These are phyloP conservation scores for Cunninghamia lanceolata DNA, from an alignment of 75 land plant genomes.

Conservation along the genomic window DNA sequence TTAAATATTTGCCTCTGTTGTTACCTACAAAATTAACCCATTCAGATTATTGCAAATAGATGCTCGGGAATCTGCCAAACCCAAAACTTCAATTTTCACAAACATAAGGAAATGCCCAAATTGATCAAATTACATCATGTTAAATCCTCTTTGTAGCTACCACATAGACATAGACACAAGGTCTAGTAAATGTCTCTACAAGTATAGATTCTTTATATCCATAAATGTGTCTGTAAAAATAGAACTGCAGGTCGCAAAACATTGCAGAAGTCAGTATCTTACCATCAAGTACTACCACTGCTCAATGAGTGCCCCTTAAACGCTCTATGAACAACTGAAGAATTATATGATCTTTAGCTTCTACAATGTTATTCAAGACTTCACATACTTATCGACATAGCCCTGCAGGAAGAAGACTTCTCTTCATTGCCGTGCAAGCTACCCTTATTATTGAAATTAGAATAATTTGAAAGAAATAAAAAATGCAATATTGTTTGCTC, in stretches of 20 bases:
- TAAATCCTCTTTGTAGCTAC: neutral
- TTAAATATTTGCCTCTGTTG: neutral
- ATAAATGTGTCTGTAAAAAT: neutral
- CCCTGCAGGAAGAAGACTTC: conserved; percentile 40
- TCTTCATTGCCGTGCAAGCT: conserved; percentile 2
- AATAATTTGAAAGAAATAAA: neutral
- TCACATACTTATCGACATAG: conserved; percentile 62
- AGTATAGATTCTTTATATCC: neutral
- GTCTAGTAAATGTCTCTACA: neutral
- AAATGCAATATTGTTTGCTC: neutral
- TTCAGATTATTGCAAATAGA: neutral
- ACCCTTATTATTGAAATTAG: neutral
- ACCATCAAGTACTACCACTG: neutral
- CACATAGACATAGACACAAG: neutral
- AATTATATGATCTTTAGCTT: neutral
- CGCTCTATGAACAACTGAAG: neutral
- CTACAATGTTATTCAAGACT: conserved; percentile 17
- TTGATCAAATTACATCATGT: neutral
- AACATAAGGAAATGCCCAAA: neutral
- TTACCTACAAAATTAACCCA: neutral
- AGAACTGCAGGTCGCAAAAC: neutral
- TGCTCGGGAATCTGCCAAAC: neutral
- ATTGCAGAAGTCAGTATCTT: neutral
- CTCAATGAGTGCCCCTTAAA: neutral
- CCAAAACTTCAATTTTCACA: neutral